phyloP scores from a whole-genome alignment of 2,329 filamentous ascomycete genomes.

The Penicillium fuscoglaucum region DNA sequence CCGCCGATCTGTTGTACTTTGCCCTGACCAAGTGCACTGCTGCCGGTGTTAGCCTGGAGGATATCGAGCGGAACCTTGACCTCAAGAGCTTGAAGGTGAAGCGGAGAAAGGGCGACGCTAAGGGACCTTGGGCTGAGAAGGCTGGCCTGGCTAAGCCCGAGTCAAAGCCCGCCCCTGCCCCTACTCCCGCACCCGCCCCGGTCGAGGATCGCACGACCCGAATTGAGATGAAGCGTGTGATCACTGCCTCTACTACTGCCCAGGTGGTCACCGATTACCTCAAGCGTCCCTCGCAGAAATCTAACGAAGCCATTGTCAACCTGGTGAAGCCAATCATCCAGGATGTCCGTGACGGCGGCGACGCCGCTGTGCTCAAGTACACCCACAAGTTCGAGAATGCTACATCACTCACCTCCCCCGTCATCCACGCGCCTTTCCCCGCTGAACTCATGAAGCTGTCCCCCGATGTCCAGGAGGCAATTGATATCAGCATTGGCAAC shows the following conservation, averaged over 20 bases:
- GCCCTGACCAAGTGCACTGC: conserved; percentile 85
- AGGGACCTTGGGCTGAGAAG: conserved; percentile 87
- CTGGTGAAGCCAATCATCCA: conserved; percentile 92
- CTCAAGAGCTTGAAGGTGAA: conserved; percentile 95
- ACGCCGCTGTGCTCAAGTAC: conserved; percentile 85
- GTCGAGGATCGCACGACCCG: conserved; percentile 53
- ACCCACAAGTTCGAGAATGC: conserved; percentile 99
- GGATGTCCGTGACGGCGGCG: conserved; percentile 77
- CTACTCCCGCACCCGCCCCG: conserved; percentile 51
- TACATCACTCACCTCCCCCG: conserved; percentile 82
- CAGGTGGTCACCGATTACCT: conserved; percentile 71
- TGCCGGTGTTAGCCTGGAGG: conserved; percentile 79
- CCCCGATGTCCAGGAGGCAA: conserved; percentile 83
- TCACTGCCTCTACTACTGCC: conserved; percentile 64
- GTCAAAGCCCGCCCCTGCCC: conserved; percentile 31
- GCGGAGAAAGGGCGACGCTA: conserved; percentile 88
- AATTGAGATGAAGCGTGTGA: conserved; percentile 81
- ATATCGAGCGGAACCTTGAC: conserved; percentile 90
- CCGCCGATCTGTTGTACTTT: conserved; percentile 95
- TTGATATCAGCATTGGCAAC: conserved; percentile 91
- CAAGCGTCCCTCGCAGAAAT: conserved; percentile 88
- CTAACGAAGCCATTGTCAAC: conserved; percentile 87
- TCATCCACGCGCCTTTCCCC: conserved; percentile 86
- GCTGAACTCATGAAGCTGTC: conserved; percentile 80
- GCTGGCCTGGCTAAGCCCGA: conserved; percentile 58